Evolutionary conservation across 495 filamentous ascomycete species (phyloP), one percentile per base, ranked within the genome.

Genomic region (Penicillium canariense): DNA sequence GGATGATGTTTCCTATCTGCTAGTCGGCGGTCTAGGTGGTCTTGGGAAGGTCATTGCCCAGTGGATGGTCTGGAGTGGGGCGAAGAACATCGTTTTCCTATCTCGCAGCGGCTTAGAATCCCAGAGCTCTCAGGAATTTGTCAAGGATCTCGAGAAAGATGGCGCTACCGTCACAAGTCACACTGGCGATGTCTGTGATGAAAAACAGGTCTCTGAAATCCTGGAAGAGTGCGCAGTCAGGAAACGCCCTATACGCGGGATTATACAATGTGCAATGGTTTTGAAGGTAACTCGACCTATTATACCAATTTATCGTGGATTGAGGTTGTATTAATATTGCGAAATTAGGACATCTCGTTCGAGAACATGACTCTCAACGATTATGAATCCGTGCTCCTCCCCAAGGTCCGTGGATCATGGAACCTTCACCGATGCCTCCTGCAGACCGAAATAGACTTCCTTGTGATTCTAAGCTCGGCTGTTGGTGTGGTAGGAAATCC

Each of bases 351-450:
- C 42, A 53, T 52, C 0, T 31, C 68, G 0, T 56, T 76, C 36
- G 67, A 77, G 9, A 69, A 72, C n/a, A 80, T 79, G 76, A 65
- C 66, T 0, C 47, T 62, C 15, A 57, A 66, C 0, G 61, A 75
- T 34, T 75, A 69, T 61, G 57, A 54, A 0, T 58, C 53, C 0
- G 65, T 67, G 2, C 54, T 73, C 1, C 55, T 49, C 4, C 72
- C 74, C 31, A 80, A 80, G 59, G 70, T 73, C 0, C 48, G 68
- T 4, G 78, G 77, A 1, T 67, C 72, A 1, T 72, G 65, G 67
- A 77, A 84, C 65, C 75, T 86, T 45, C 82, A 86, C 60, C 67
- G 78, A 28, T 58, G 68, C 2, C 70, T 85, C 7, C 5, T 9
- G 3, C 3, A 9, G 2, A 15, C 39, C 3, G 53, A 59, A 1